phyloP scores from a whole-genome alignment of 129 eudicot genomes.

The Smallanthus sonchifolius region DNA sequence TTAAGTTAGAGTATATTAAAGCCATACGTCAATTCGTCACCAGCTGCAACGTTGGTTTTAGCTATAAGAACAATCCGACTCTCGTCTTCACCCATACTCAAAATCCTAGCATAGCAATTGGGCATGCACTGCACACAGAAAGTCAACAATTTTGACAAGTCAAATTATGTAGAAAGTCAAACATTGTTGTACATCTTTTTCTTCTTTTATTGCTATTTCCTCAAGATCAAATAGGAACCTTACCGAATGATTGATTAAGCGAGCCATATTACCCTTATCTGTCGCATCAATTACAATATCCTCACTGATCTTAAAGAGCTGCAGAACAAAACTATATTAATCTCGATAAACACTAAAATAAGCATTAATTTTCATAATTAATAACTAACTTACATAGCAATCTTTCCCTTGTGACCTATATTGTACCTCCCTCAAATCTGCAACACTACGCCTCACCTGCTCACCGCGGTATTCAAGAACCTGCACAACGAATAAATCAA shows the following conservation, averaged over 20 bases:
- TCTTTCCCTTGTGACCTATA: slow-evolving; percentile 73
- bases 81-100: slow-evolving; percentile 67
- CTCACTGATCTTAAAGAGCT: slow-evolving; percentile 93
- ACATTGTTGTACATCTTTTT: not conserved
- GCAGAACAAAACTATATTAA: slow-evolving; percentile 22
- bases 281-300: slow-evolving; percentile 93
- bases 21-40: slow-evolving; percentile 82
- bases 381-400: slow-evolving; percentile 59
- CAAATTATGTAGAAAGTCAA: not conserved
- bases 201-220: not conserved
- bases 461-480: slow-evolving; percentile 91
- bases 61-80: slow-evolving; percentile 90
- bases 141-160: not conserved
- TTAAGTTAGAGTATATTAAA: not conserved
- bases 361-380: not conserved
- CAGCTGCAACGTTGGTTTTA: slow-evolving; percentile 68
- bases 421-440: slow-evolving; percentile 69
- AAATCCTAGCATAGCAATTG: slow-evolving; percentile 88
- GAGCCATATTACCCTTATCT: slow-evolving; percentile 76
- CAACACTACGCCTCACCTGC: slow-evolving; percentile 74
- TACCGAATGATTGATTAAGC: slow-evolving; percentile 93
- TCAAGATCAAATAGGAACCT: slow-evolving; percentile 22
- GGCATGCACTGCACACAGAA: slow-evolving; percentile 81
- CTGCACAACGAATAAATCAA: slow-evolving; percentile 27
- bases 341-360: slow-evolving; percentile 1